A percentile compares a stretch with the other conserved stretches of the same genome.
These are phyloP conservation scores for Calonectria honghensis DNA, from an alignment of 2,329 filamentous ascomycete species.

Conservation along the genomic window DNA sequence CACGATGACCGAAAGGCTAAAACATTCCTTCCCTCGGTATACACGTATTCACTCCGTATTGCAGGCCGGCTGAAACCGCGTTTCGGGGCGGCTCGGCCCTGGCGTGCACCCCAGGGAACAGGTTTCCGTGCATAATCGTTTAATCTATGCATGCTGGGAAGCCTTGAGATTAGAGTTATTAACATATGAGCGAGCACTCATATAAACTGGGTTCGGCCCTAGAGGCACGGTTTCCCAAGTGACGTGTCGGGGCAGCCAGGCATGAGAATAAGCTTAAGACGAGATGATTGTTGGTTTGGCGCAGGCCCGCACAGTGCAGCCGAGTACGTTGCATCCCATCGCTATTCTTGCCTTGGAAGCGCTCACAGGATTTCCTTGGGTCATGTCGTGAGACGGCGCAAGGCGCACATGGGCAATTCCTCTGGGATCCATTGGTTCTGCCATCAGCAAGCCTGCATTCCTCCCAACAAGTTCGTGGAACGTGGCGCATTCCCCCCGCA, in stretches of 20 bases:
- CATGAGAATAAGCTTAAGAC: constrained; percentile 11
- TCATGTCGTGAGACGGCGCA: background rate
- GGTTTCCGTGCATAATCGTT: background rate
- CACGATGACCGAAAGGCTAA: background rate
- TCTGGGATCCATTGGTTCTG: background rate
- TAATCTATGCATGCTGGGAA: background rate
- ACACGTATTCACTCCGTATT: background rate
- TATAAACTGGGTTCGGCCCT: background rate
- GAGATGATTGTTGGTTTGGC: background rate
- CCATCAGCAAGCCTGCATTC: background rate
- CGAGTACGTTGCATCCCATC: background rate
- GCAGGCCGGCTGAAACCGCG: background rate
- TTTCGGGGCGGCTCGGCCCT: constrained; percentile 18
- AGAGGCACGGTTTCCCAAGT: background rate
- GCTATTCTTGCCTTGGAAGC: too few species aligned
- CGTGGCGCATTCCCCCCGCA: background rate
- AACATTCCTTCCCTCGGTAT: background rate
- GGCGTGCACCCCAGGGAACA: background rate
- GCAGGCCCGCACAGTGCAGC: background rate
- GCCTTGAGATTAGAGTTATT: constrained; percentile 6
- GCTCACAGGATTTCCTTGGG: background rate
- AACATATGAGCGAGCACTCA: background rate
- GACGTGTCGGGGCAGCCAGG: background rate
- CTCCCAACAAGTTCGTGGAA: background rate
- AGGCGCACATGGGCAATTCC: background rate